Evolutionary conservation across 2,329 filamentous ascomycete species (phyloP), one percentile per base, ranked within the genome.

Genomic region (Graphilbum sp.): DNA sequence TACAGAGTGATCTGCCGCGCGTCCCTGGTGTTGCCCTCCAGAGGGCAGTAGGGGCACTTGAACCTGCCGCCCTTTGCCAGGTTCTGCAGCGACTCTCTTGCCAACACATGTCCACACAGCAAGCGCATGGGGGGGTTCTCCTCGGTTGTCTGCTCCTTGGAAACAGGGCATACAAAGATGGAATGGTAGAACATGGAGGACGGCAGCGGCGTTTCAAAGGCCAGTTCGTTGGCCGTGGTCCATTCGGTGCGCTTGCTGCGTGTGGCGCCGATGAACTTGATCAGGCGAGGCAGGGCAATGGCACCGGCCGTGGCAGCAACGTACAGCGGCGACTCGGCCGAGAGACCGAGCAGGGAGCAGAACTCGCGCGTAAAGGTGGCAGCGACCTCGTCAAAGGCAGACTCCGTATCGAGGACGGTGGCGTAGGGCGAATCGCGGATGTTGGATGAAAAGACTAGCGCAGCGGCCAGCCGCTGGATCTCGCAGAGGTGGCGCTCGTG

Each of bases 161-260:
- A 87, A 5, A 98, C 90, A 0, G 90, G 90, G 52, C 90, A 98
- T 32, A 98, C 90, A 54, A 98, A 98, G 52, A 98, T 95, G 40
- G 82, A 82, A 57, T 98, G 90, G 63, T 93, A 98, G 35, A 77
- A 63, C 69, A 74, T 74, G 46, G 63, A 67, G 36, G 57, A 52
- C 1, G 72, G 71, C 2, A 77, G 58, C 2, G 72, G 67, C 2
- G 72, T 76, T 50, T 83, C 69, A 53, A 87, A 90, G 0, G 88
- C 85, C 16, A 98, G 64, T 56, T 98, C 90, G 51, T 90, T 78
- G 43, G 81, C 72, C 5, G 84, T 87, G 1, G 87, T 95, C 90
- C 90, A 98, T 57, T 93, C 87, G 0, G 88, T 93, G 44, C 83
- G 77, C 58, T 88, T 87, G 49, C 85, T 77, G 50, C 81, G 81